These are phyloP conservation scores for Ceriops tagal DNA, from an alignment of 345 rosid species.

Conservation along the genomic window DNA sequence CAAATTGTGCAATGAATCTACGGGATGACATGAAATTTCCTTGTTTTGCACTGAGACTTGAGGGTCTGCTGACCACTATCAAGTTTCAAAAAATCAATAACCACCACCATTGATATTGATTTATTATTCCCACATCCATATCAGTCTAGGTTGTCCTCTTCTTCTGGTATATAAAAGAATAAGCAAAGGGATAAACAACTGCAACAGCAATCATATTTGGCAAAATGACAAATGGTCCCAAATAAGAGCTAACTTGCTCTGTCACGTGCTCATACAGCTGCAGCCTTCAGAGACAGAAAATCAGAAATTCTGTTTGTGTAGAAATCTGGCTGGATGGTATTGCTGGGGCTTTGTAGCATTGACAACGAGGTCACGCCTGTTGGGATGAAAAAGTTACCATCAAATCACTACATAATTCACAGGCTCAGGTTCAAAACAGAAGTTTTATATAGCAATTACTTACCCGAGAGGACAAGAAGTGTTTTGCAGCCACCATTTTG, in stretches of 20 bases:
- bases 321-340: constrained; percentile 31
- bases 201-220: constrained; percentile 1
- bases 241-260: too few species aligned
- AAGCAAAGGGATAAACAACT: background rate
- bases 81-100: too few species aligned
- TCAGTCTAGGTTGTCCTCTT: background rate
- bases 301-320: constrained; percentile 32
- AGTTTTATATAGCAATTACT: background rate
- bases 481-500: constrained; percentile 38
- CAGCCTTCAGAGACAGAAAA: constrained; percentile 49
- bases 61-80: too few species aligned
- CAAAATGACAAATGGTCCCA: background rate
- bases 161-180: background rate
- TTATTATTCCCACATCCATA: too few species aligned
- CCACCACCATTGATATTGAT: too few species aligned
- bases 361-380: constrained; percentile 30
- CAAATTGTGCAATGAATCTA: too few species aligned
- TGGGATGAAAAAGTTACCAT: background rate
- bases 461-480: constrained; percentile 33
- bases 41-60: too few species aligned
- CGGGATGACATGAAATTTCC: too few species aligned
- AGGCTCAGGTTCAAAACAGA: background rate
- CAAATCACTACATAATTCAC: background rate
- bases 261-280: constrained; percentile 47
- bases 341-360: constrained; percentile 22